These are phyloP conservation scores for Botrytis medusae DNA, from an alignment of 2,329 filamentous ascomycete genomes.

Conservation along the genomic window DNA sequence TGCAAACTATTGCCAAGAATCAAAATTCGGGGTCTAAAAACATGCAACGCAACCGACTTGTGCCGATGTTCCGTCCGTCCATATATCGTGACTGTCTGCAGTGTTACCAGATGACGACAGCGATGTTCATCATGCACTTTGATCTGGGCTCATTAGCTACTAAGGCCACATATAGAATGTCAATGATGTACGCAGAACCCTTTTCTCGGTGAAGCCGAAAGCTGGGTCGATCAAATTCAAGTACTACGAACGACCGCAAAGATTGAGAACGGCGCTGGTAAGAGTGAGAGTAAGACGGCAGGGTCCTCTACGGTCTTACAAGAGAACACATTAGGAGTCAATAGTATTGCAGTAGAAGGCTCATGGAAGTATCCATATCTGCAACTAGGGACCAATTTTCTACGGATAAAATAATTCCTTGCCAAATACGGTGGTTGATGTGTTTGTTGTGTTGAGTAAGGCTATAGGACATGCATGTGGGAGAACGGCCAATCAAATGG, in stretches of 20 bases:
- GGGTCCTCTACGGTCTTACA: neutral
- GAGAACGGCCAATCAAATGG: neutral
- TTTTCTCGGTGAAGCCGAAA: neutral
- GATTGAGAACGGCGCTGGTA: neutral
- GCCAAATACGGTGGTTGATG: too few relatives aligned
- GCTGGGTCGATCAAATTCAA: neutral
- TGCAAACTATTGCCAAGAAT: slow-evolving; percentile 1
- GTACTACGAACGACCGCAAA: neutral
- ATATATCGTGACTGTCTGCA: neutral
- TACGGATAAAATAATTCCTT: neutral
- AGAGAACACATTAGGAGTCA: neutral
- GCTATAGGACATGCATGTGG: neutral
- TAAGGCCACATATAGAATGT: neutral
- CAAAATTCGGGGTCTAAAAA: neutral
- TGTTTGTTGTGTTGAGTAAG: neutral
- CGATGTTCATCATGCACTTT: neutral
- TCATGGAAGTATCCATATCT: neutral
- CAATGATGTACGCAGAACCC: neutral
- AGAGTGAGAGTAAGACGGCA: neutral
- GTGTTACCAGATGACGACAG: slow-evolving; percentile 11
- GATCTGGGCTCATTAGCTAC: neutral
- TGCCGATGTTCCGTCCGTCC: slow-evolving; percentile 13
- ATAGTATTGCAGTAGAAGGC: neutral
- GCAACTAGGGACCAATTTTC: neutral
- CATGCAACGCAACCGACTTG: neutral